Base-by-base conservation (phyloP, 1,284 basidiomycete species). In the Polyporus tsugae region DNA sequence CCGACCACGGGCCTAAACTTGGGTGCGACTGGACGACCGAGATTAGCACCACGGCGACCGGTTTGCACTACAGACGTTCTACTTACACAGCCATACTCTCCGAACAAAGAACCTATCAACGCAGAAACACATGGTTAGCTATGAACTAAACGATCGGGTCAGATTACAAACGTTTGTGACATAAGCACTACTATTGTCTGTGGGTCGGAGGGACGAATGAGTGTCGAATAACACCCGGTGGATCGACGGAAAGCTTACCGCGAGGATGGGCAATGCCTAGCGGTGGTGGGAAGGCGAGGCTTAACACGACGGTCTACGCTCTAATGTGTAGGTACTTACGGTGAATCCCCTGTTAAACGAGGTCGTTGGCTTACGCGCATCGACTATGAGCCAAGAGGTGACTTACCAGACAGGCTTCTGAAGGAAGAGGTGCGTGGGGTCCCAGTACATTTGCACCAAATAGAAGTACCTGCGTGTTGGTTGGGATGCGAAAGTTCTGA, bases 71-170 rank as follows among this genome's bases (percentile, higher is more conserved):
- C 11, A 36, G 17, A 60, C 4, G 10, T 29, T 22, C 2, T 36
- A 15, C 65, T 38, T 53, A 63, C 66, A 63, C 4, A 67, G 33
- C 66, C 66, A 67, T n/a, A 67, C 66, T 39, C 66, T 46, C 11
- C 66, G 62, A 9, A 62, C 58, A 41, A 67, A 67, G 44, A 63
- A 67, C 29, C 66, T 66, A 19, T 17, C n/a, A n/a, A n/a, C n/a
- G n/a, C n/a, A 39, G 1, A 4, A 17, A 22, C 2, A n/a, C 15
- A 35, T 1, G 44, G 17, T 19, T 5, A 46, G n/a, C 7, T 33
- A 29, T n/a, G 6, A 49, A 10, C 6, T 15, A 13, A 62, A 59
- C 10, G 35, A 33, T 33, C 38, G 9, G 11, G 6, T 4, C 22
- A 41, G 19, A 35, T 1, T 22, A 44, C 42, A 29, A 7, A 66